Evolutionary conservation across 495 filamentous ascomycete species (phyloP).

Genomic region (Neurospora sp.): DNA sequence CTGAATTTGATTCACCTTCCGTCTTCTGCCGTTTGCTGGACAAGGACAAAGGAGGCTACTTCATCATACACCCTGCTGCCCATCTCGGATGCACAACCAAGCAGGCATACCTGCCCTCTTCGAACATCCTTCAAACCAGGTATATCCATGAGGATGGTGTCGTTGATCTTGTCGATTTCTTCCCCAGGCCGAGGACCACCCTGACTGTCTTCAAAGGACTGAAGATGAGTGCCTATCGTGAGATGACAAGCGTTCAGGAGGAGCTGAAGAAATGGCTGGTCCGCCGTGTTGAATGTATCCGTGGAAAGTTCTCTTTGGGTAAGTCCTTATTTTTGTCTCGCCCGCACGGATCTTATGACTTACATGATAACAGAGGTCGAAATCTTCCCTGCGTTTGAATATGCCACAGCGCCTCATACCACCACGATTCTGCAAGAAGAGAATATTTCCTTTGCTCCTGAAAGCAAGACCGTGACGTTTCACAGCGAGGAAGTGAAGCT

Average conservation of each 20-base stretch:
- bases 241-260: constrained; percentile 38
- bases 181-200: constrained; percentile 47
- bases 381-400: constrained; percentile 61
- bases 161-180: constrained; percentile 61
- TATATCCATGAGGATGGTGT: constrained; percentile 65
- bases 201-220: constrained; percentile 29
- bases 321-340: not conserved
- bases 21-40: constrained; percentile 60
- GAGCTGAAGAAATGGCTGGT: constrained; percentile 51
- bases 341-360: not conserved
- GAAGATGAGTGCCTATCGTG: constrained; percentile 39
- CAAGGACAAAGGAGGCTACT: constrained; percentile 60
- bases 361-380: constrained; percentile 37
- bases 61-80: constrained; percentile 46
- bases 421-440: constrained; percentile 35
- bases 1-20: constrained; percentile 56
- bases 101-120: constrained; percentile 57
- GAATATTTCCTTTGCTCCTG: constrained; percentile 19
- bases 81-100: constrained; percentile 48
- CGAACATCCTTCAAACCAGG: constrained; percentile 58
- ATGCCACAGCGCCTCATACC: constrained; percentile 48
- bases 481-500: constrained; percentile 44
- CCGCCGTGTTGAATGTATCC: constrained; percentile 58
- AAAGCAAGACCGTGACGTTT: constrained; percentile 53
- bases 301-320: constrained; percentile 48